phyloP scores from a whole-genome alignment of 2,329 filamentous ascomycete species.

The Colletotrichum camelliae region DNA sequence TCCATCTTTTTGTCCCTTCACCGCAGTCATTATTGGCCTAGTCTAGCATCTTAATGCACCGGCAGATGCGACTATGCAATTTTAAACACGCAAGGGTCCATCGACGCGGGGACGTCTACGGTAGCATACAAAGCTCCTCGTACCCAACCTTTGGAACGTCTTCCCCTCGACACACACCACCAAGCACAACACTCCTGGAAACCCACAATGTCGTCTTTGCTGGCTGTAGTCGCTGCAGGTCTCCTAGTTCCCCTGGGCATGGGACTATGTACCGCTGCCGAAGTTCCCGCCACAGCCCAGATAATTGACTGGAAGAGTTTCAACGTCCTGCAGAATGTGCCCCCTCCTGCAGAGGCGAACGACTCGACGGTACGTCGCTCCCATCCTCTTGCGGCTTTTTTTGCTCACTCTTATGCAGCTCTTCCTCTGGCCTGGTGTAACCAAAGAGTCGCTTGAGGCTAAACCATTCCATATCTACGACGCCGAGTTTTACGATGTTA shows the following conservation, averaged over 20 bases:
- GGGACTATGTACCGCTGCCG: not conserved
- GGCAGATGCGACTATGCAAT: not conserved
- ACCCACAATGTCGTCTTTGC: not conserved
- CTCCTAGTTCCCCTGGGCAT: not conserved
- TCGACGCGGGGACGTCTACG: not conserved
- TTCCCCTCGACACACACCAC: not conserved
- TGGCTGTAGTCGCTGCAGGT: not conserved
- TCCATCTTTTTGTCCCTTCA: not conserved
- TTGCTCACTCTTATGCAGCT: not conserved
- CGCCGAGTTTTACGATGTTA: slow-evolving; percentile 53
- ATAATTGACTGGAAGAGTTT: slow-evolving; percentile 48
- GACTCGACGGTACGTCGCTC: slow-evolving; percentile 34
- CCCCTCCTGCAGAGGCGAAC: slow-evolving; percentile 40
- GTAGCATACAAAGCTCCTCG: not conserved
- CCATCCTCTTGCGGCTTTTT: not conserved
- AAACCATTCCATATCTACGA: slow-evolving; percentile 54
- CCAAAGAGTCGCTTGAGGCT: slow-evolving; percentile 38
- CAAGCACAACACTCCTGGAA: not conserved
- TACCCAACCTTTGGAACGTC: not conserved
- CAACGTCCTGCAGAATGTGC: slow-evolving; percentile 44
- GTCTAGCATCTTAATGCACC: not conserved
- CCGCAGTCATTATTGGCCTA: not conserved
- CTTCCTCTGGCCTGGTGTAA: slow-evolving; percentile 48
- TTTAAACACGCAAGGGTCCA: not conserved
- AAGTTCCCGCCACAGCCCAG: slow-evolving; percentile 33